Conservation (phyloP, 2,329 filamentous ascomycete genomes). For the Venturia effusa region DNA sequence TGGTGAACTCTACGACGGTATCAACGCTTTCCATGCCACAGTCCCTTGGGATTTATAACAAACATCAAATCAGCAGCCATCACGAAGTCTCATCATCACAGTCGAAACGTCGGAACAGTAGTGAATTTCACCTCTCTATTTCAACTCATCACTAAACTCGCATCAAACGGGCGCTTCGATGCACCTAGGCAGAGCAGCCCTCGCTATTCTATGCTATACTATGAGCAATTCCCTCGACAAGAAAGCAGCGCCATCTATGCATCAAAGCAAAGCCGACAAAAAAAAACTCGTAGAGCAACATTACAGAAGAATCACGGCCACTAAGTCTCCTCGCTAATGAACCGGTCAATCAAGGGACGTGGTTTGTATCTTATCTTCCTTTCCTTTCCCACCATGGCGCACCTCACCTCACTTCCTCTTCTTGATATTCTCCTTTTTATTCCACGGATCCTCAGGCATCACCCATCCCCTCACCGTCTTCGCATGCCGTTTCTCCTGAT, state of each 20-base stretch:
- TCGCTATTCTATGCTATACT: background rate
- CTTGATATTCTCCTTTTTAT: conserved; percentile 19
- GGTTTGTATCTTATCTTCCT: background rate
- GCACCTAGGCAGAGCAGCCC: background rate
- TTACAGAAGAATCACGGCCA: background rate
- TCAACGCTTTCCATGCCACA: too few species aligned
- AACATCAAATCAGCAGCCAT: too few species aligned
- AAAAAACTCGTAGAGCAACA: background rate
- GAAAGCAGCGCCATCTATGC: background rate
- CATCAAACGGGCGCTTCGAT: background rate
- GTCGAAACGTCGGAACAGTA: too few species aligned
- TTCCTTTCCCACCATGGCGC: background rate
- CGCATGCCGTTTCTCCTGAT: conserved; percentile 64
- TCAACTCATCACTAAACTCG: background rate
- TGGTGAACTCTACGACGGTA: background rate
- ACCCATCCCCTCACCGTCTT: conserved; percentile 67
- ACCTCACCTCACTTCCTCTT: conserved; percentile 13
- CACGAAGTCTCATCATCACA: too few species aligned
- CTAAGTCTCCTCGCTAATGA: background rate
- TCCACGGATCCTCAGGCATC: conserved; percentile 59
- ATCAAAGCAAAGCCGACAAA: background rate
- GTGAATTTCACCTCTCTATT: background rate
- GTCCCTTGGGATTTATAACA: too few species aligned
- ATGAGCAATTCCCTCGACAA: too few species aligned
- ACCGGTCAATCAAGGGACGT: background rate